phyloP scores from a whole-genome alignment of 208 protist genomes.

The Leishmania arabica region DNA sequence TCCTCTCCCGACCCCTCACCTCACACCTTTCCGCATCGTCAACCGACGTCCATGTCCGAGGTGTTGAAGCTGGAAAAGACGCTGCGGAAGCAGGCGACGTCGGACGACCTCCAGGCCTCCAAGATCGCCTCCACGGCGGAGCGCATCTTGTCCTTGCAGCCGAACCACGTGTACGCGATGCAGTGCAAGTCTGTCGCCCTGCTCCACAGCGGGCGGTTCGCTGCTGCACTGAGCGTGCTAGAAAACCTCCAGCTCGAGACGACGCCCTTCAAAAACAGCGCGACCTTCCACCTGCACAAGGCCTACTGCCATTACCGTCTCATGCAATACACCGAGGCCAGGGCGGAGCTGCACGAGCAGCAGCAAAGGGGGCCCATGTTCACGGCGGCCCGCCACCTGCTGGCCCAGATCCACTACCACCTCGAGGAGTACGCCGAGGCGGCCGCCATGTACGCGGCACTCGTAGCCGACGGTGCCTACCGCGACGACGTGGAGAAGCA shows the following conservation, averaged over 20 bases:
- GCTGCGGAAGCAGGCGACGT: constrained; percentile 51
- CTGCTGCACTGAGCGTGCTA: constrained; percentile 57
- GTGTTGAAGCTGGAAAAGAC: constrained; percentile 64
- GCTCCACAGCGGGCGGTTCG: constrained; percentile 69
- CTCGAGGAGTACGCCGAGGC: constrained; percentile 77
- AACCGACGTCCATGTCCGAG: constrained; percentile 53
- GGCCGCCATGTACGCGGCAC: constrained; percentile 60
- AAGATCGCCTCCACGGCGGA: constrained; percentile 63
- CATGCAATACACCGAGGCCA: constrained; percentile 62
- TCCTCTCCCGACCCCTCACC: neutral
- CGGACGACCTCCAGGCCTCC: constrained; percentile 41
- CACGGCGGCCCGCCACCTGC: constrained; percentile 62
- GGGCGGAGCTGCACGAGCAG: constrained; percentile 32
- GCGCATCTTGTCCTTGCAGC: constrained; percentile 60
- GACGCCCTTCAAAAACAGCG: constrained; percentile 3
- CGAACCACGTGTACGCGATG: constrained; percentile 60
- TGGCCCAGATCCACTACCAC: constrained; percentile 85
- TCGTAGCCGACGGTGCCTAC: constrained; percentile 50
- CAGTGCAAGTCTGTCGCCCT: constrained; percentile 70
- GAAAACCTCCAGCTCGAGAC: constrained; percentile 38
- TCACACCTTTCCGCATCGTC: neutral
- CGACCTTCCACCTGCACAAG: constrained; percentile 53
- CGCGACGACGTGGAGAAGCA: constrained; percentile 75
- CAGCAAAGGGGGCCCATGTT: constrained; percentile 18
- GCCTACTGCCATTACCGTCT: constrained; percentile 81